phyloP scores from a whole-genome alignment of 129 eudicot species.

The sunflower (Helianthus annuus) region HanXRQr2.0-SUNRISE NC_035436.2:37028895-37029394 shows the following conservation, averaged over 20 bases:
- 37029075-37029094: conserved; percentile 96
- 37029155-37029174: conserved; percentile 74
- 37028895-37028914: no score
- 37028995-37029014: neutral
- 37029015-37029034: neutral
- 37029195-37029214: conserved; percentile 73
- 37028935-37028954: conserved; percentile 9
- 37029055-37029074: conserved; percentile 8
- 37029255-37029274: conserved; percentile 82
- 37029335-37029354: neutral
- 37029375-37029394: conserved; percentile 83
- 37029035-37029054: conserved; percentile 1
- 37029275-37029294: neutral
- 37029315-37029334: neutral
- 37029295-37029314: conserved; percentile 10
- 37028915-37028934: neutral
- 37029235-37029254: conserved; percentile 49
- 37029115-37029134: conserved; percentile 82
- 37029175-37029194: conserved; percentile 90
- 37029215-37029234: conserved; percentile 59
- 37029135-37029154: conserved; percentile 80
- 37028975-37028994: conserved; percentile 4
- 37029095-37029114: conserved; percentile 89
- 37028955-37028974: conserved; percentile 16
- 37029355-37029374: conserved; percentile 92